Conservation (phyloP, 345 rosid species). For the Rhodomyrtus tomentosa region DNA sequence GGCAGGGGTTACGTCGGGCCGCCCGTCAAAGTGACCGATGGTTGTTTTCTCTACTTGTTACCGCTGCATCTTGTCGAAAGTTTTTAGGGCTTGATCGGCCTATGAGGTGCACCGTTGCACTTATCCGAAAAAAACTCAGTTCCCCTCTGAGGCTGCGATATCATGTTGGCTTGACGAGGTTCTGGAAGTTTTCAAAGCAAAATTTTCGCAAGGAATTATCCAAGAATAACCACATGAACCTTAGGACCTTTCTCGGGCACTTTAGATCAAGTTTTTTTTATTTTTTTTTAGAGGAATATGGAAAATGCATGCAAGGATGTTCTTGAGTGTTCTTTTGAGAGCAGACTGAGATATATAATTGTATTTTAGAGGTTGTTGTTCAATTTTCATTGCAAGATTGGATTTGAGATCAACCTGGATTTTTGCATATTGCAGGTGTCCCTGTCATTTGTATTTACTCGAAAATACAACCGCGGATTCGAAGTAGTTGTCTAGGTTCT, state of each 20-base stretch:
- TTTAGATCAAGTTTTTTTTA: too few species aligned
- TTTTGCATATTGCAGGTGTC: background rate
- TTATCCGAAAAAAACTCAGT: background rate
- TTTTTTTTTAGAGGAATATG: background rate
- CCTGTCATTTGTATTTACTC: background rate
- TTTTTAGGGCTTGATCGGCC: too few species aligned
- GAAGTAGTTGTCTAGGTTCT: background rate
- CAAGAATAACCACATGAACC: background rate
- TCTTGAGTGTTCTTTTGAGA: background rate
- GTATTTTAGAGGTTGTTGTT: background rate
- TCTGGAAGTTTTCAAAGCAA: background rate
- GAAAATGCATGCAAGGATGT: background rate
- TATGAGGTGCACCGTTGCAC: too few species aligned
- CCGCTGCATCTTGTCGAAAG: background rate
- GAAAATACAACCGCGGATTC: accelerated
- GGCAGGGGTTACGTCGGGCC: background rate
- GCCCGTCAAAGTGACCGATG: accelerated
- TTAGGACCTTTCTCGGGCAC: background rate
- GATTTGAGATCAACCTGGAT: too few species aligned
- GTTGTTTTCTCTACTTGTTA: background rate
- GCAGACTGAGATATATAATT: background rate
- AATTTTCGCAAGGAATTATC: background rate
- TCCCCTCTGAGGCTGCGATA: too few species aligned
- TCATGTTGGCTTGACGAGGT: background rate
- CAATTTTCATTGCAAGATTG: background rate